Percentiles rank a stretch among this genome's conserved stretches.
These are phyloP conservation scores for Alternaria metachromatica DNA, from an alignment of 2,329 filamentous ascomycete species.

Conservation along the genomic window DNA sequence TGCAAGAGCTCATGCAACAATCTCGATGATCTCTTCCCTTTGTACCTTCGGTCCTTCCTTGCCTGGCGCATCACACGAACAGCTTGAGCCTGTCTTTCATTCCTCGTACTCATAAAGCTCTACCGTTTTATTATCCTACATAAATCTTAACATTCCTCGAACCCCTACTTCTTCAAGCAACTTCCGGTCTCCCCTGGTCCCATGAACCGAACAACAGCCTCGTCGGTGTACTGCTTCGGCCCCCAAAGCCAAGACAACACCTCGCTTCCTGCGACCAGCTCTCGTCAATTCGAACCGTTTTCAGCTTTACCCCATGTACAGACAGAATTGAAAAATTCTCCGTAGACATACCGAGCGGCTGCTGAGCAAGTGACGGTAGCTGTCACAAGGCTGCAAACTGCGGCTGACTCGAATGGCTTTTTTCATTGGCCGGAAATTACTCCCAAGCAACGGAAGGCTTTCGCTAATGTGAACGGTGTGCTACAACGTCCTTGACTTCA, in stretches of 20 bases:
- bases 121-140: not conserved
- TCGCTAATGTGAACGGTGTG: not conserved
- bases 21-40: not conserved
- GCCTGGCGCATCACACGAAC: not conserved
- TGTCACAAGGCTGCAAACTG: not conserved
- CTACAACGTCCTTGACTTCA: not conserved
- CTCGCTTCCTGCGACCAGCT: not conserved
- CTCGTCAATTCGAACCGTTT: not conserved
- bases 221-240: not conserved
- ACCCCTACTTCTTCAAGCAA: not conserved
- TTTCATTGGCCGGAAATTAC: not conserved
- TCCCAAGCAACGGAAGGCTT: not conserved
- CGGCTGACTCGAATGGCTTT: slow-evolving; percentile 3
- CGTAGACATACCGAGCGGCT: not conserved
- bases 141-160: not conserved
- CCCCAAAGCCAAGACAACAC: not conserved
- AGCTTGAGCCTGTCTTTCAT: not conserved
- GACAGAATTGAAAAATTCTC: not conserved
- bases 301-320: not conserved
- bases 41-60: not conserved
- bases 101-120: not conserved
- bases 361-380: not conserved
- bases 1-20: not conserved
- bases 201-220: not conserved
- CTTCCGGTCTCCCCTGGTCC: not conserved